Evolutionary conservation across 495 filamentous ascomycete species (phyloP).

Genomic region (Podospora pseudocomata): DNA sequence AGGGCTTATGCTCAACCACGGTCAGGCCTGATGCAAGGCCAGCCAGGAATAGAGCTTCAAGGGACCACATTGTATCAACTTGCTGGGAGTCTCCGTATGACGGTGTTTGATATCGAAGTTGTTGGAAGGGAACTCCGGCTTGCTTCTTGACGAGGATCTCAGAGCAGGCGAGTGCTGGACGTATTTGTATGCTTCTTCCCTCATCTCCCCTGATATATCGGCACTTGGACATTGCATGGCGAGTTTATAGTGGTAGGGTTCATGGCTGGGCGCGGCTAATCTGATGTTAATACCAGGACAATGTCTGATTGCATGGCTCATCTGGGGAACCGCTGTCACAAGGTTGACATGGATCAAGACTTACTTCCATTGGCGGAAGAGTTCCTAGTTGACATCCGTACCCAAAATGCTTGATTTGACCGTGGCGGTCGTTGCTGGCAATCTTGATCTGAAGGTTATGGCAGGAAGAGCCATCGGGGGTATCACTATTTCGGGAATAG

Average conservation of each 20-base stretch:
- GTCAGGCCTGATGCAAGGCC: constrained; percentile 28
- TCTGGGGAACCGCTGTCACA: constrained; percentile 4
- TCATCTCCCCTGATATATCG: not conserved
- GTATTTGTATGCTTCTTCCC: not conserved
- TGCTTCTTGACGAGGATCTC: not conserved
- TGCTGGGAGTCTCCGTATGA: not conserved
- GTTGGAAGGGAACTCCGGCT: not conserved
- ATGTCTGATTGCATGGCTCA: constrained; percentile 6
- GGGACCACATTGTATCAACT: not conserved
- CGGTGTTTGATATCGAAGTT: not conserved
- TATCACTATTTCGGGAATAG: not conserved
- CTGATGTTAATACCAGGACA: constrained; percentile 5
- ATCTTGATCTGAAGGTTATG: not conserved
- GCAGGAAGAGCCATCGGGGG: not conserved
- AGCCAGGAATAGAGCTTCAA: constrained; percentile 11
- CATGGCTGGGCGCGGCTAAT: constrained; percentile 6
- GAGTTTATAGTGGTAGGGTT: not conserved
- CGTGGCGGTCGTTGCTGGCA: not conserved
- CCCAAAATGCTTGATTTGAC: not conserved
- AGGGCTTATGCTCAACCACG: constrained; percentile 36
- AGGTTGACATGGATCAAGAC: not conserved
- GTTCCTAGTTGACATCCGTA: not conserved
- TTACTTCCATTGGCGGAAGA: not conserved
- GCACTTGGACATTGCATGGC: not conserved
- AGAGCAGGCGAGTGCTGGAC: not conserved